Base-by-base conservation (phyloP, 129 eudicot species). In the Centella asiatica region DNA sequence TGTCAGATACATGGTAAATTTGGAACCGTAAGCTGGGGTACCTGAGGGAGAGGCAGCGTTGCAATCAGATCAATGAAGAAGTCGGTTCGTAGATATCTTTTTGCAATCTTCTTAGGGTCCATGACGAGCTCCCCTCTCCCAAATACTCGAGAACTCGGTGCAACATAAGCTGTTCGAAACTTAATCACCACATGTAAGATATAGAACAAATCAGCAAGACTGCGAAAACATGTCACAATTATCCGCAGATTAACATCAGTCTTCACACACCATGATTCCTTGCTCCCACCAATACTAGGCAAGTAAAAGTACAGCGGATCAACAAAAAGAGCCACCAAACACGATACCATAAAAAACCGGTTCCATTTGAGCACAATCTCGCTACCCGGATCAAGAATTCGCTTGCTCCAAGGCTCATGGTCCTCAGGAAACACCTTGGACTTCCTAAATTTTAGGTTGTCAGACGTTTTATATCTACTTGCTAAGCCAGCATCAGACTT, bases 101-200 rank as follows among this genome's bases (percentile, higher is more conserved):
- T 64, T 2, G 99, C 92, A 76, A 93, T 93, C 79, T 78, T 82
- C 70, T 85, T 76, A 18, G 99, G 92, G 72, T 93, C 99, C 92
- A 77, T 87, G 22, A 93, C 99, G 76, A 93, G 99, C 76, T 93
- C 99, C 72, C 99, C 99, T 52, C 95, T 74, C 6, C 99, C 99
- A 78, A 88, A 93, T 23, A 93, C 95, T 54, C 96, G 77, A 11
- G 99, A 82, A 66, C 96, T 93, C 11, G 96, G 99, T 6, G 96
- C 95, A 67, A 87, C 85, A 78, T 93, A 93, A 40, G 96, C 99
- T 19, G 99, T 88, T 67, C 99, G 81, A 62, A 93, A 88, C 70
- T 93, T 93, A 58, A 93, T 85, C 19, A 78, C 70, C 64, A 87
- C 75, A 47, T 93, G 99, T 65, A 93, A 80, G 55, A 93, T 71